Evolutionary conservation across 2,329 filamentous ascomycete species (phyloP), one percentile per base, ranked within the genome.

Genomic region (Fusarium verticillioides): DNA sequence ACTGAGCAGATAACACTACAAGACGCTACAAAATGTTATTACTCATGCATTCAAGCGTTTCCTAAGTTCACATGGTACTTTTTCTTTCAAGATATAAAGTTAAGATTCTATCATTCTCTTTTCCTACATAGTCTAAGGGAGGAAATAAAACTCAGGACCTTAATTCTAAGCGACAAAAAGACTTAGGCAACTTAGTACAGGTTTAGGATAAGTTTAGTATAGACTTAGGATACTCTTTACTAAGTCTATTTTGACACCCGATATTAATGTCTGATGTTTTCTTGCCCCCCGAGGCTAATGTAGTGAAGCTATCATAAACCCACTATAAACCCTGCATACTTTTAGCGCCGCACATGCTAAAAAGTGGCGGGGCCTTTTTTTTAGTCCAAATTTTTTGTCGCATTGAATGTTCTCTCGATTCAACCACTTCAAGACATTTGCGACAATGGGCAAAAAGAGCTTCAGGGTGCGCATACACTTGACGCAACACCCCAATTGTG

Each of bases 381-480:
- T 66, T 60, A 69, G 73, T 58, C 54, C 36, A 32, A 71, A 78
- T 68, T 75, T 77, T 78, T 74, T 76, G 75, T 78, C 75, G 76
- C 76, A 77, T 71, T 47, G 44, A 34, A 44, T 46, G 42, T 42
- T 66, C 23, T n/a, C 61, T 59, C 64, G 53, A 44, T 68, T 70
- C 61, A 64, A 66, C 52, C 49, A 69, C 57, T 62, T 56, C 72
- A 74, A 70, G 65, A 75, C 63, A 77, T 74, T 75, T 76, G 75
- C 77, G 68, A 79, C 63, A 73, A 82, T 82, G 81, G 81, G 81
- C 69, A 83, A 80, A 71, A 81, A 80, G 74, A 78, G 76, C 70
- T 83, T 83, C 62, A 78, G 81, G 68, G 82, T 83, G 58, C 67
- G 78, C 65, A 28, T 30, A 4, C 36, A n/a, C 59, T 46, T 11